Percentiles rank a stretch among this genome's conserved stretches.
phyloP scores from a whole-genome alignment of 1,284 basidiomycete species.

The Naganishia liquefaciens region DNA sequence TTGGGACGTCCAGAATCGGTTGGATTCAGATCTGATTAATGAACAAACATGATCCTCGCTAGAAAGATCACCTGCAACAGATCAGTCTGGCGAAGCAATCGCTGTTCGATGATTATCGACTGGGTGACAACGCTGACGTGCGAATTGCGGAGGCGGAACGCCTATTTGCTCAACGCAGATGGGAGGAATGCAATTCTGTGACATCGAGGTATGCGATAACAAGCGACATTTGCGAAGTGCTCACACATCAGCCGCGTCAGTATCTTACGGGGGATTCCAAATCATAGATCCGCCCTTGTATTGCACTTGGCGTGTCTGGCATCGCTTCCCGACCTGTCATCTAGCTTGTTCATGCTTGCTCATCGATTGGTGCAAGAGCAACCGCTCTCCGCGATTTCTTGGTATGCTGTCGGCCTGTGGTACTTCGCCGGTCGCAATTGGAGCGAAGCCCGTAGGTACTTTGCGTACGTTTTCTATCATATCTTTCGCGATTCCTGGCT shows the following conservation, averaged over 20 bases:
- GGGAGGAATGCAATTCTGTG: conserved; percentile 88
- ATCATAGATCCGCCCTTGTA: conserved; percentile 83
- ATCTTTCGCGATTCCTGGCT: not conserved
- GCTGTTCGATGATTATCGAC: conserved; percentile 73
- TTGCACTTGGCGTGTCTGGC: conserved; percentile 97
- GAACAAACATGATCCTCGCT: not conserved
- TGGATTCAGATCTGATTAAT: not conserved
- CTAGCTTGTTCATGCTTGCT: conserved; percentile 89
- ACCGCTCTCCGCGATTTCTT: conserved; percentile 86
- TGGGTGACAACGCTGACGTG: conserved; percentile 88
- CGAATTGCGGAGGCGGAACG: conserved; percentile 89
- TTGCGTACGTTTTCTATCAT: conserved; percentile 63
- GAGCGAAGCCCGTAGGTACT: conserved; percentile 85
- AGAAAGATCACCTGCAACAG: conserved; percentile 76
- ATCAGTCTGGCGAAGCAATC: conserved; percentile 72
- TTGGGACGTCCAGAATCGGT: not conserved
- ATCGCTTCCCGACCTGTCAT: conserved; percentile 84
- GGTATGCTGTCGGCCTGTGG: conserved; percentile 99
- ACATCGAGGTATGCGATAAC: conserved; percentile 76
- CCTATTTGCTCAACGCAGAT: conserved; percentile 81
- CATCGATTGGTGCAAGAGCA: conserved; percentile 93
- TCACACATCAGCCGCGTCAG: conserved; percentile 55
- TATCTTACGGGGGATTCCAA: conserved; percentile 74
- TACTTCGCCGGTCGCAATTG: conserved; percentile 84
- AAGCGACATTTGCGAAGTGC: not conserved